These are phyloP conservation scores for Domatiomyces globalis DNA, from an alignment of 2,329 filamentous ascomycete species.

Conservation along the genomic window DNA sequence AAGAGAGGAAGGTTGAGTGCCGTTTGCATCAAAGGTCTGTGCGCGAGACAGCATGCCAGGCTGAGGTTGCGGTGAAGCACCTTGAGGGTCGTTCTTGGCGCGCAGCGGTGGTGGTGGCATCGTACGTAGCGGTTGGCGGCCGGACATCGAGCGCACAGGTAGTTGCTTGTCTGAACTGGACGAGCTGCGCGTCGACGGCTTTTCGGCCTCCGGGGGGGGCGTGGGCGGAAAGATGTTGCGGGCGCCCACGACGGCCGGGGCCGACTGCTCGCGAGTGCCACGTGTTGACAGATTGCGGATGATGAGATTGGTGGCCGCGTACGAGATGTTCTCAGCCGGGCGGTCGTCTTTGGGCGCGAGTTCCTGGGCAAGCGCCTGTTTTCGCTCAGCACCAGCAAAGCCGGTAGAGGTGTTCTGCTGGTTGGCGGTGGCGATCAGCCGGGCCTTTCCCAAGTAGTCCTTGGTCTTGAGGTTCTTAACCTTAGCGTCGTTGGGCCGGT, in stretches of 20 bases:
- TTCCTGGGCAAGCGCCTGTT: constrained; percentile 28
- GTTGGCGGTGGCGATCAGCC: constrained; percentile 77
- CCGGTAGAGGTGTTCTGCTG: constrained; percentile 67
- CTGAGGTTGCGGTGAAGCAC: constrained; percentile 6
- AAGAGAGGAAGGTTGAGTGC: constrained; percentile 25
- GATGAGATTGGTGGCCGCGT: constrained; percentile 82
- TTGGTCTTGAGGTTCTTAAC: constrained; percentile 97
- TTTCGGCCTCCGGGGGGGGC: constrained; percentile 84
- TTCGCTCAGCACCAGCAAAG: constrained; percentile 64
- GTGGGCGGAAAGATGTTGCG: constrained; percentile 90
- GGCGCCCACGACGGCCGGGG: constrained; percentile 50
- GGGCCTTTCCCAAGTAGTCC: constrained; percentile 93
- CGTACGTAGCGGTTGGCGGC: constrained; percentile 28
- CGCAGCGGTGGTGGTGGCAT: constrained; percentile 20
- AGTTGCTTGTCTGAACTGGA: constrained; percentile 17
- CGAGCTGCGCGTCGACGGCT: constrained; percentile 24
- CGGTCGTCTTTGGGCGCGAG: constrained; percentile 50
- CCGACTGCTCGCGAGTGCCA: constrained; percentile 58
- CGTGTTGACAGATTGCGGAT: constrained; percentile 69
- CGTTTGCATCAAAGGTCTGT: constrained; percentile 11
- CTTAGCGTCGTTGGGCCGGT: constrained; percentile 91
- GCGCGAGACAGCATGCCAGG: constrained; percentile 12
- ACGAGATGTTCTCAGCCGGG: constrained; percentile 71
- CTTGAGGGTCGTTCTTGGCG: constrained; percentile 16
- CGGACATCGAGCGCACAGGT: constrained; percentile 35